Evolutionary conservation across 2,329 filamentous ascomycete genomes (phyloP), one percentile per base, ranked within the genome.

Genomic region (Fusarium circinatum): DNA sequence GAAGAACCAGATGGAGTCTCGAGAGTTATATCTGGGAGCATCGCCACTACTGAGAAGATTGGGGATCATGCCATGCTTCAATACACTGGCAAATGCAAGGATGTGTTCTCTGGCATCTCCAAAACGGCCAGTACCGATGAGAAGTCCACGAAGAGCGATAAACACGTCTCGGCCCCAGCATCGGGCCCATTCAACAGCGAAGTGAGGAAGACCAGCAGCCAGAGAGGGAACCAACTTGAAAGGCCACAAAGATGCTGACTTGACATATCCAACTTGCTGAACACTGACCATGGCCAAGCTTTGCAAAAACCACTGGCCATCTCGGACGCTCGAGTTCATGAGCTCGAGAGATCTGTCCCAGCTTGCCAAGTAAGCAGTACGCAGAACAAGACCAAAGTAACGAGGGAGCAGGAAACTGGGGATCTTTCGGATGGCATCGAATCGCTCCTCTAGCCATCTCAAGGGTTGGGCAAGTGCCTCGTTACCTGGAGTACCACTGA

Each of bases 81-180:
- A 85, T 17, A 99, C 95, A 80, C 95, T 98, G 6, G 94, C 95
- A 83, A 99, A 99, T 14, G 95, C 96, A 68, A 94, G 86, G 66
- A 99, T 98, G 79, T 99, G 97, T 81, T 98, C 95, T 79, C 91
- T 95, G 13, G 96, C 96, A 80, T 98, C 95, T 6, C 89, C 90
- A 77, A 93, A 98, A 14, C 96, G 92, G 5, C 95, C 94, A 17
- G 96, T 98, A 45, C 94, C 95, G 41, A 99, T 89, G 75, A 94
- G 94, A n/a, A 99, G 87, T 48, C 96, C 96, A 57, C 96, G 92
- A 45, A 98, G 89, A 20, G 96, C 96, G 73, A 99, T 99, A 82
- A 98, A 98, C 18, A 98, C 94, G 81, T 99, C 96, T 63, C 96
- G 92, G 13, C 97, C 96, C 96, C 96, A 99, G 82, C 96, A 98